Percentiles rank a stretch among this genome's conserved stretches.
These are phyloP conservation scores for Aureobasidium sp. DNA, from an alignment of 2,329 filamentous ascomycete species.

Conservation along the genomic window DNA sequence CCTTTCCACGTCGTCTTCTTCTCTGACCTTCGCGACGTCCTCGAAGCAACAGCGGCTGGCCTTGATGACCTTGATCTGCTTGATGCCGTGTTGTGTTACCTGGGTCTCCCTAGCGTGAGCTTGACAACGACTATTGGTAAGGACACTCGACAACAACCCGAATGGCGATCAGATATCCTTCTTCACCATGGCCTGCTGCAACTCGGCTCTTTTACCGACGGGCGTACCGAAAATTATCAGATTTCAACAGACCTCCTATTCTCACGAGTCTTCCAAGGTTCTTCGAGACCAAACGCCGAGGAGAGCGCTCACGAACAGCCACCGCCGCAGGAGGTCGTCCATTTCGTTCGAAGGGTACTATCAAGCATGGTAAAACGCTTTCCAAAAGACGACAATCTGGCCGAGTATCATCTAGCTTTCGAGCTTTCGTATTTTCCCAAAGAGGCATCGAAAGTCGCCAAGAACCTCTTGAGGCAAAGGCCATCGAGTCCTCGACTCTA, in stretches of 20 bases:
- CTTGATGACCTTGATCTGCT: constrained; percentile 58
- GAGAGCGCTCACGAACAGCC: not conserved
- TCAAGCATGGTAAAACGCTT: constrained; percentile 59
- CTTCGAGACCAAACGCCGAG: not conserved
- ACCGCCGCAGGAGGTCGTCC: not conserved
- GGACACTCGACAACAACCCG: not conserved
- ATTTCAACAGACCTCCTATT: constrained; percentile 23
- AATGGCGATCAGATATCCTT: constrained; percentile 13
- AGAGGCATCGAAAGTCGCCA: constrained; percentile 74
- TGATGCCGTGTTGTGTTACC: constrained; percentile 67
- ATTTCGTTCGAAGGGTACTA: constrained; percentile 55
- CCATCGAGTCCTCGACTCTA: constrained; percentile 74
- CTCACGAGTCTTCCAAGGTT: not conserved
- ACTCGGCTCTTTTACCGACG: not conserved
- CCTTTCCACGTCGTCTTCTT: constrained; percentile 86
- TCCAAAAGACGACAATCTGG: constrained; percentile 59
- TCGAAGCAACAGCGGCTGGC: constrained; percentile 52
- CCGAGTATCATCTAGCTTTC: constrained; percentile 76
- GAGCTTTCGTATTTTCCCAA: constrained; percentile 60
- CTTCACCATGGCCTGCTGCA: constrained; percentile 15
- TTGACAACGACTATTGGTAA: not conserved
- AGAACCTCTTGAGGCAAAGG: constrained; percentile 74
- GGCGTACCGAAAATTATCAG: not conserved
- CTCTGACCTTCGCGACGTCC: constrained; percentile 73
- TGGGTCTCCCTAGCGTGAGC: constrained; percentile 55